These are phyloP conservation scores for Trichoderma sp. DNA, from an alignment of 2,329 filamentous ascomycete genomes.

Conservation along the genomic window DNA sequence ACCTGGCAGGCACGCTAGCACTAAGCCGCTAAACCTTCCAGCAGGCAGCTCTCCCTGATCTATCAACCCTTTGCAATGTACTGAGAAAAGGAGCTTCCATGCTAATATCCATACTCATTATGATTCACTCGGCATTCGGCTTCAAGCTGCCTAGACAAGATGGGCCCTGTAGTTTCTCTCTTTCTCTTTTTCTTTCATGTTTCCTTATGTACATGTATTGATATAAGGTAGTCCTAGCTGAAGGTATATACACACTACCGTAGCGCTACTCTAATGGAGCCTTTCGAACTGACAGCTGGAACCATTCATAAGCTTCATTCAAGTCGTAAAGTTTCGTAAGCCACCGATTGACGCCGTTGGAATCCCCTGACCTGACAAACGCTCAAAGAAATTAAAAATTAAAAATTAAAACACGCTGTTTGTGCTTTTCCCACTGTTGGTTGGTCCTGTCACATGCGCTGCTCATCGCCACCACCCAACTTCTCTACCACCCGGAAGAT, in stretches of 20 bases:
- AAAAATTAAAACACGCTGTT: not conserved
- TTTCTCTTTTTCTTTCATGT: not conserved
- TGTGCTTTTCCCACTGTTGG: not conserved
- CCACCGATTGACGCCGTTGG: not conserved
- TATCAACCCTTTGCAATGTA: not conserved
- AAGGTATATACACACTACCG: not conserved
- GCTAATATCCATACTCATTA: not conserved
- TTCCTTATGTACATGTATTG: not conserved
- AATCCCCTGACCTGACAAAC: not conserved
- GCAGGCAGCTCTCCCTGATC: not conserved
- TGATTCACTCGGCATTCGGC: not conserved
- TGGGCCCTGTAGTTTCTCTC: too few species aligned
- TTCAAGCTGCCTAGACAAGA: not conserved
- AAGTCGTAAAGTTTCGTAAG: not conserved
- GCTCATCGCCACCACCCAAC: constrained; percentile 54
- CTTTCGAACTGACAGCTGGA: not conserved
- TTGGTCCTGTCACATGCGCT: constrained; percentile 20
- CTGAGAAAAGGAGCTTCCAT: not conserved
- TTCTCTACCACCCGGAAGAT: constrained; percentile 67
- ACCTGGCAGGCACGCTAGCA: not conserved
- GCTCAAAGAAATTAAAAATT: not conserved
- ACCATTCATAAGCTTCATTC: not conserved
- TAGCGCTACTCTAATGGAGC: not conserved
- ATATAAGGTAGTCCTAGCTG: not conserved
- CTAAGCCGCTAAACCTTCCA: not conserved